Conservation (phyloP, 176 grass and related monocot species). For the Dactylis glomerata region DNA sequence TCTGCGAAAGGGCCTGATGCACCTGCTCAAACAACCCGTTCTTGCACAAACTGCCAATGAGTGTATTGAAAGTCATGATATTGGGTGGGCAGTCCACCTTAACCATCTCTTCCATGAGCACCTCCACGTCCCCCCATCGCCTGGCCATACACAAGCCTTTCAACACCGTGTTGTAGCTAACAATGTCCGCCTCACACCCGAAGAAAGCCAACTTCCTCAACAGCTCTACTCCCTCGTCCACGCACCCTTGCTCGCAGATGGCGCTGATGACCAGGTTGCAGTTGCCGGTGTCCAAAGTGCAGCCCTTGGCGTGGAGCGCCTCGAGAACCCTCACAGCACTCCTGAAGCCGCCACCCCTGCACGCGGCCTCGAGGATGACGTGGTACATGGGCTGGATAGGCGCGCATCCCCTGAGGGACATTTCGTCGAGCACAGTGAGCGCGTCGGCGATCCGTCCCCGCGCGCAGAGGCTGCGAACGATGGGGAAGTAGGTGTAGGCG, state of each 20-base stretch:
- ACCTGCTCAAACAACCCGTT: slow-evolving; percentile 41
- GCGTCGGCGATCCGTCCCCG: slow-evolving; percentile 41
- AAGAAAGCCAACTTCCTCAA: slow-evolving; percentile 35
- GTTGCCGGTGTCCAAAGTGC: slow-evolving; percentile 50
- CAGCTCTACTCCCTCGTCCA: slow-evolving; percentile 37
- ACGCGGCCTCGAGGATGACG: slow-evolving; percentile 53
- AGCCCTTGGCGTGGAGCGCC: slow-evolving; percentile 35
- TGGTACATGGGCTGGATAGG: slow-evolving; percentile 53
- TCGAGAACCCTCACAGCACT: slow-evolving; percentile 35
- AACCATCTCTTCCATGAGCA: slow-evolving; percentile 42
- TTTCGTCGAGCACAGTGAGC: slow-evolving; percentile 35
- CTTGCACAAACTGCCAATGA: slow-evolving; percentile 46
- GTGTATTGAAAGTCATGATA: slow-evolving; percentile 46
- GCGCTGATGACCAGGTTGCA: slow-evolving; percentile 54
- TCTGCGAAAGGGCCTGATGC: slow-evolving; percentile 29
- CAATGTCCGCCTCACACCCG: slow-evolving; percentile 44
- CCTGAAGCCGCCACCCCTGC: slow-evolving; percentile 32
- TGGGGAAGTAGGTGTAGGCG: slow-evolving; percentile 57
- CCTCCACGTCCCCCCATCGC: slow-evolving; percentile 43
- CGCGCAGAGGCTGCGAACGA: slow-evolving; percentile 45
- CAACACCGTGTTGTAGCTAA: slow-evolving; percentile 56
- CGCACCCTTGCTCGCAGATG: slow-evolving; percentile 45
- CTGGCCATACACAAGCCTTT: slow-evolving; percentile 43
- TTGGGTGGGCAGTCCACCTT: slow-evolving; percentile 37
- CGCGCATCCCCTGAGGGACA: slow-evolving; percentile 31